These are phyloP conservation scores for Cicer pinnatifidum DNA, from an alignment of 306 rosid genomes.

Conservation along the genomic window DNA sequence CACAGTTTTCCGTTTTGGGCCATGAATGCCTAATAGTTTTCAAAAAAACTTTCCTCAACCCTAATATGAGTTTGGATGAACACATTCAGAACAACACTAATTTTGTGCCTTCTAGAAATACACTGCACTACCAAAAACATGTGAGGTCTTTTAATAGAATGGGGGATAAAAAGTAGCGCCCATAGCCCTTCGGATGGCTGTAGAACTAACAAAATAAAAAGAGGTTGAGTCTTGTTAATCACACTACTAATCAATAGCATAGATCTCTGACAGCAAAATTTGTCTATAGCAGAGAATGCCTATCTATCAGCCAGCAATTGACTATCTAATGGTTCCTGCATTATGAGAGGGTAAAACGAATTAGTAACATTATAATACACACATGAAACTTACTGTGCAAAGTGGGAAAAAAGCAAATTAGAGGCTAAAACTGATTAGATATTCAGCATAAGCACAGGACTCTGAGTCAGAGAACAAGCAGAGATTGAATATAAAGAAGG, in stretches of 20 bases:
- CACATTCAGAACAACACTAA: not conserved
- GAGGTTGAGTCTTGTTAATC: constrained; percentile 20
- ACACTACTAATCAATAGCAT: constrained; percentile 2
- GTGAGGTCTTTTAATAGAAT: not conserved
- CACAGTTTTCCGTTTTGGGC: constrained; percentile 13
- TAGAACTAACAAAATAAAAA: not conserved
- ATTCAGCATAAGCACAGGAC: not conserved
- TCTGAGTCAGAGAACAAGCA: not conserved
- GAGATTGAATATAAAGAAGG: not conserved
- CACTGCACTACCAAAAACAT: constrained; percentile 2
- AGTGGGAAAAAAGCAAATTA: not conserved
- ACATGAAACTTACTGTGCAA: not conserved
- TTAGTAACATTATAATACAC: constrained; percentile 16
- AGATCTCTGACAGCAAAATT: constrained; percentile 24
- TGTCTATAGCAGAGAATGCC: constrained; percentile 12
- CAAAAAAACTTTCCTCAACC: not conserved
- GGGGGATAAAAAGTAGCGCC: not conserved
- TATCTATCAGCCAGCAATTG: constrained; percentile 21
- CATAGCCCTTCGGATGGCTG: not conserved
- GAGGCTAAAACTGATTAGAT: not conserved
- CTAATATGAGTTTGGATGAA: not conserved
- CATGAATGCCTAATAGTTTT: constrained; percentile 27
- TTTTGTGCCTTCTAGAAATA: not conserved
- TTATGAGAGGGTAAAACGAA: constrained; percentile 25
- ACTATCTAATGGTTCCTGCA: constrained; percentile 51